phyloP scores from a whole-genome alignment of 2,329 filamentous ascomycete genomes.

The Calonectria pseudoturangicola region DNA sequence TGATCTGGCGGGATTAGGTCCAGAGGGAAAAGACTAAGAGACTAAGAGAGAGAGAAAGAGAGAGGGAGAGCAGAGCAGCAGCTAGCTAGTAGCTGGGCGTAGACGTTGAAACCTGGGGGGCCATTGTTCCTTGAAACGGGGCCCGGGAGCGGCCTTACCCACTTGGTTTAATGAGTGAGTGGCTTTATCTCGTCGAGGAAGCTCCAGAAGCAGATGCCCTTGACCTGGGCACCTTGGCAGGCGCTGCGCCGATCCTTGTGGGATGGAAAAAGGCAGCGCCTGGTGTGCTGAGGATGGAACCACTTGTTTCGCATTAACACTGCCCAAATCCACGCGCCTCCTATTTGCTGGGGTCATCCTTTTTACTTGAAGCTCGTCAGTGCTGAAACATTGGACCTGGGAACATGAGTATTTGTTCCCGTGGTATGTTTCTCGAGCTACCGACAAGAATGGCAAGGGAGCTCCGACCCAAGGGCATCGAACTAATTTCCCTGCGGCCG shows the following conservation, averaged over 20 bases:
- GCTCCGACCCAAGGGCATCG: constrained; percentile 25
- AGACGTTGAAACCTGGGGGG: constrained; percentile 11
- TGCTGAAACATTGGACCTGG: constrained; percentile 50
- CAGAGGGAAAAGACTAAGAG: constrained; percentile 1
- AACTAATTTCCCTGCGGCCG: constrained; percentile 33
- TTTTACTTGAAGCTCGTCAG: constrained; percentile 28
- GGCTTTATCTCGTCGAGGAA: background rate
- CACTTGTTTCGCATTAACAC: constrained; percentile 29
- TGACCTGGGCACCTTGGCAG: background rate
- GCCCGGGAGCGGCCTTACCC: constrained; percentile 36
- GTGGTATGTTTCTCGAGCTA: constrained; percentile 43
- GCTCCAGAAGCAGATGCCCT: background rate
- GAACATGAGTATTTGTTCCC: constrained; percentile 22
- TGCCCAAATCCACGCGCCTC: constrained; percentile 27
- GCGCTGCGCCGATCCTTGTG: background rate
- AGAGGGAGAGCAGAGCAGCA: background rate
- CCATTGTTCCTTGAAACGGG: constrained; percentile 25
- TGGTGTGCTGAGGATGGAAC: constrained; percentile 25
- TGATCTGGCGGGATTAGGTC: constrained; percentile 36
- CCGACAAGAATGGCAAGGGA: constrained; percentile 34
- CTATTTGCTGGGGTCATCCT: constrained; percentile 34
- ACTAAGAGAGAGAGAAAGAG: background rate
- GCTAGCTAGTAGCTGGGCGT: background rate
- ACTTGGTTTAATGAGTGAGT: constrained; percentile 52
- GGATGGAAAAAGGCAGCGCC: background rate